Evolutionary conservation across 1,139 yeast species (phyloP), one percentile per base, ranked within the genome.

Genomic region (Blastobotrys persicus): DNA sequence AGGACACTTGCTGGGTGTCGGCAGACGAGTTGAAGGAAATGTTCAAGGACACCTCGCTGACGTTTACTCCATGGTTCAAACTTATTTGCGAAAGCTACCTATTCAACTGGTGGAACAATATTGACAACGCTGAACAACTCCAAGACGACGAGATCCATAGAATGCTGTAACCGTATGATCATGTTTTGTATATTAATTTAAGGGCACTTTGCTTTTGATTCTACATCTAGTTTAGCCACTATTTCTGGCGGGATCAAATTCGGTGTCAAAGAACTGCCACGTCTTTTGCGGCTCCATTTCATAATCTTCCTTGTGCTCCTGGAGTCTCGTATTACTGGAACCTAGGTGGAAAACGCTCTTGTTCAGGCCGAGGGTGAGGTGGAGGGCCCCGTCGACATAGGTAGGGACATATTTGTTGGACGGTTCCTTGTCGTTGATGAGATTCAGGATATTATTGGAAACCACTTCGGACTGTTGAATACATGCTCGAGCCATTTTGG

Each of bases 51-150:
- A 61, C 50, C 31, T 53, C 61, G 2, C 74, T 85, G 56, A 77
- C 79, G 16, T 94, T 92, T 69, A 92, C 99, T 4, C 98, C 98
- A 9, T 92, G 99, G 99, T 92, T 92, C 75, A 89, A 88, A 70
- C 79, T 92, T 58, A 92, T 92, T 60, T 94, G 98, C 67, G 89
- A 92, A 64, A 81, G 87, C 46, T 88, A 88, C 64, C 75, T 92
- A 63, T 92, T 87, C 73, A 77, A 86, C 58, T 92, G 99, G 99
- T 92, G 99, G 99, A 77, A 76, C 45, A 77, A 80, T 55, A 73
- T 91, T 57, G 83, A 80, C 61, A 71, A 77, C 54, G 73, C 82
- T 56, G 72, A 73, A 19, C 66, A 70, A 53, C 79, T 74, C 52
- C 55, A 60, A 42, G 69, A 67, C 43, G 58, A 59, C 32, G 46